Evolutionary conservation across 352 stramenopile species (phyloP).

Genomic region (Phytophthora uliginosa): DNA sequence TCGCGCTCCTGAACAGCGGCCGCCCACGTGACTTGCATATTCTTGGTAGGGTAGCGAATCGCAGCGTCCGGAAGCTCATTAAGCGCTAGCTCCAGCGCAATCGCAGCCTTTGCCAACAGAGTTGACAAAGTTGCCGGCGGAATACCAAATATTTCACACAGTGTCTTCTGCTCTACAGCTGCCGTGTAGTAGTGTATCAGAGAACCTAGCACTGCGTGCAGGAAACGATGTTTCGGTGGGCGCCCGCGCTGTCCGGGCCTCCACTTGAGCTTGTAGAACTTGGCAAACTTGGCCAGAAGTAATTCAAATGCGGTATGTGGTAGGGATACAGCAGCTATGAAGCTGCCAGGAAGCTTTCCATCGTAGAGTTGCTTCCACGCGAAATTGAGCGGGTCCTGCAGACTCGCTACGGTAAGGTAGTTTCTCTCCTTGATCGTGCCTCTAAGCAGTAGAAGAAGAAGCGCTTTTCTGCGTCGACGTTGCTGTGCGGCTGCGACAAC

Average conservation of each 20-base stretch:
- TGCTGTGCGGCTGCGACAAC: neutral
- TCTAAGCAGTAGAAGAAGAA: neutral
- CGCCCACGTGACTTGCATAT: conserved; percentile 1
- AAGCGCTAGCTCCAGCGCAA: conserved; percentile 1
- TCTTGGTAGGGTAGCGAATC: conserved; percentile 4
- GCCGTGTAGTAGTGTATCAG: conserved; percentile 7
- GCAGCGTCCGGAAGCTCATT: neutral
- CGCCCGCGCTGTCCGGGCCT: neutral
- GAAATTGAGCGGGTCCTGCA: neutral
- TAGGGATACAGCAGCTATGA: conserved; percentile 1
- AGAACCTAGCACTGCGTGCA: conserved; percentile 8
- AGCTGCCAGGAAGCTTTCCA: neutral
- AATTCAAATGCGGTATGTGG: neutral
- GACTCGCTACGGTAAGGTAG: conserved; percentile 6
- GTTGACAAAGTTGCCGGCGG: conserved; percentile 3
- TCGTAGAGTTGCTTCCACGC: conserved; percentile 10
- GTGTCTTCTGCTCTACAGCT: conserved; percentile 4
- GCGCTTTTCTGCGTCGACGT: neutral
- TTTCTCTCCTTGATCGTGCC: neutral
- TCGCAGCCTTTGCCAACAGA: neutral
- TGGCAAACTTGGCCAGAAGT: conserved; percentile 2
- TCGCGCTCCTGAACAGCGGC: neutral
- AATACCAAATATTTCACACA: conserved; percentile 12
- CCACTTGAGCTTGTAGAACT: conserved; percentile 11
- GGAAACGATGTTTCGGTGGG: neutral